Base-by-base conservation (phyloP, 2,329 filamentous ascomycete genomes). In the Trichoderma oligosporum region DNA sequence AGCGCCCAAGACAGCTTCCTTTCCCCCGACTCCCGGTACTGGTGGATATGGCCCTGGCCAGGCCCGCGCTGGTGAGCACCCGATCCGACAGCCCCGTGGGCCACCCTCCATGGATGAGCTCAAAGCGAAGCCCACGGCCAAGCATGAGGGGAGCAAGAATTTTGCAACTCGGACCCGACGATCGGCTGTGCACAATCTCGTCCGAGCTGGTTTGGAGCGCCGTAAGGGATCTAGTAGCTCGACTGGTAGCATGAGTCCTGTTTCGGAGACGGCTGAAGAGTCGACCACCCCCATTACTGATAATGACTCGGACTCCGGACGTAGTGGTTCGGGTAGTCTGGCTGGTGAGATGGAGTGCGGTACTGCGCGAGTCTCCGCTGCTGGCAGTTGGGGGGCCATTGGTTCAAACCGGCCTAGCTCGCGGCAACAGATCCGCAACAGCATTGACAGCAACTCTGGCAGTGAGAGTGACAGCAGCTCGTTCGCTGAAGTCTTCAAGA, bases 61-160 rank as follows among this genome's bases (percentile, higher is more conserved):
- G 71, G 89, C 81, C 59, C 91, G 94, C 70, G 91, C 91, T 68
- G 94, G 94, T 64, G 94, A 97, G 75, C 94, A 99, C 70, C 94
- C 94, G 7, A 77, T 90, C 52, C 91, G 94, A 59, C 94, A 99
- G 74, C 94, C 94, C 52, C 90, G 91, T 62, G 92, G 92, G 4
- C 94, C 94, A 22, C 94, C 94, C 12, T 85, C 89, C 12, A 81
- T 97, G 49, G 94, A 99, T 64, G 94, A 99, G 75, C 84, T 99
- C 60, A 84, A 87, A 67, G 82, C 87, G 18, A 94, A 92, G 75
- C 94, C 94, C 1, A 97, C 93, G 7, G 86, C 90, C 64, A 96
- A 91, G 76, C 84, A 93, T 62, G 93, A 97, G 72, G 94, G 93
- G 22, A 97, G 93, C 84, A 87, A 97, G 83, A 99, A 99, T 78